Conservation (phyloP, 148 eudicot species). For the Linanthus parryae region DNA sequence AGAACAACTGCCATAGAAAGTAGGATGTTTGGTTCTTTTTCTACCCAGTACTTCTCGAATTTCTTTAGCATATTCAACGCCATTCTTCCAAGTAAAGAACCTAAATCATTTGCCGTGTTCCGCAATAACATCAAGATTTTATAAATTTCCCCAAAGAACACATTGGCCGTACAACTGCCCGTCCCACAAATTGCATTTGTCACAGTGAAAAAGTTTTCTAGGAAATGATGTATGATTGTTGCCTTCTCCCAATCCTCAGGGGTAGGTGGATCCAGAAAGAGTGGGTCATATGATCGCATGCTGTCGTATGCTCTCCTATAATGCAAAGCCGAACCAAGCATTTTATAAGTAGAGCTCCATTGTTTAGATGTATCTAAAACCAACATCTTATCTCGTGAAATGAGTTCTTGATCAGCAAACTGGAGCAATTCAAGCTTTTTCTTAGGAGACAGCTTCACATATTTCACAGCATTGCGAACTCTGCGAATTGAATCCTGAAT, state of each 20-base stretch:
- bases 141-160: conserved; percentile 9
- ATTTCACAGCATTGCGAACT: conserved; percentile 13
- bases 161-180: background rate
- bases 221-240: conserved; percentile 5
- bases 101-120: conserved; percentile 6
- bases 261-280: conserved; percentile 10
- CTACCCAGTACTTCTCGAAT: conserved; percentile 9
- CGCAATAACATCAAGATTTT: conserved; percentile 5
- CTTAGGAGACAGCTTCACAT: conserved; percentile 10
- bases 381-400: conserved; percentile 9
- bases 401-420: conserved; percentile 5
- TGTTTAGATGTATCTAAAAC: conserved; percentile 6
- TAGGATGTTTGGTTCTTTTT: conserved; percentile 13
- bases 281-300: conserved; percentile 11
- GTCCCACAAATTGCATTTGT: background rate
- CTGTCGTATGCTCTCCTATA: conserved; percentile 11
- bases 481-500: conserved; percentile 12
- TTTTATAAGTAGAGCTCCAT: conserved; percentile 6
- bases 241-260: conserved; percentile 13
- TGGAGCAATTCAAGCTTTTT: conserved; percentile 7
- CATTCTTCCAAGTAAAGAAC: conserved; percentile 14
- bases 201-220: conserved; percentile 6
- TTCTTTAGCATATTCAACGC: conserved; percentile 9
- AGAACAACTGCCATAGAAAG: conserved; percentile 14
- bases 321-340: conserved; percentile 12